phyloP scores from a whole-genome alignment of 352 stramenopile species.

The Phytophthora vignae region DNA sequence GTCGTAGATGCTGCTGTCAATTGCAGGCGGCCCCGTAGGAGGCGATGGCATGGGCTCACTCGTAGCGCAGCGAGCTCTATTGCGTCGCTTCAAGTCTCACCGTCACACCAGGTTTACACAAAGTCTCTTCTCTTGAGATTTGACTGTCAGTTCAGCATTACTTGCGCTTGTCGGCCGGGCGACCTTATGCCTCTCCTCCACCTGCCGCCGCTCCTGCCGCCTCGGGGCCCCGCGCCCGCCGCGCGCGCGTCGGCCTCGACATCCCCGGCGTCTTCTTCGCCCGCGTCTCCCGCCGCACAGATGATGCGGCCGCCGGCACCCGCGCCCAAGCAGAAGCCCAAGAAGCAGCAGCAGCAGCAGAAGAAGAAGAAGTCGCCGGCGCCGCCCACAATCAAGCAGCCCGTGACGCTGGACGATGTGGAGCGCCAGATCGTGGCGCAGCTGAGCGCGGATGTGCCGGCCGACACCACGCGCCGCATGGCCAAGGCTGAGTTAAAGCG shows the following conservation, averaged over 20 bases:
- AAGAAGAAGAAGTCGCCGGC: too few species aligned
- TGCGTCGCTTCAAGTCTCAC: not conserved
- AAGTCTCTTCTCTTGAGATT: not conserved
- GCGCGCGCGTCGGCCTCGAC: too few species aligned
- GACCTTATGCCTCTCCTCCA: not conserved
- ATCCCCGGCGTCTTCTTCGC: not conserved
- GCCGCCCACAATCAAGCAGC: not conserved
- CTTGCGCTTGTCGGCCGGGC: not conserved
- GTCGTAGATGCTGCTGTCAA: conserved; percentile 53
- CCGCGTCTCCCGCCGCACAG: not conserved
- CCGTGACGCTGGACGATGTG: conserved; percentile 68
- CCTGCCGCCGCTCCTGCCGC: not conserved
- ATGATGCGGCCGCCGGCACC: not conserved
- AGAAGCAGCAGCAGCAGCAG: not conserved
- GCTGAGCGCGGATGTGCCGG: conserved; percentile 48
- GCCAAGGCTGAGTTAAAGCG: conserved; percentile 76
- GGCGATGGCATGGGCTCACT: not conserved
- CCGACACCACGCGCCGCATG: conserved; percentile 58
- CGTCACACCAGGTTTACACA: not conserved
- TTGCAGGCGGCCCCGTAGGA: not conserved
- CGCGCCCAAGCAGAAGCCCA: not conserved
- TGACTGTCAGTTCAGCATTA: not conserved
- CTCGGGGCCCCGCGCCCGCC: not conserved
- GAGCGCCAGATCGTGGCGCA: conserved; percentile 59
- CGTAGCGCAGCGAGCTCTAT: not conserved